These are phyloP conservation scores for Salix exigua DNA, from an alignment of 345 rosid genomes.

Conservation along the genomic window DNA sequence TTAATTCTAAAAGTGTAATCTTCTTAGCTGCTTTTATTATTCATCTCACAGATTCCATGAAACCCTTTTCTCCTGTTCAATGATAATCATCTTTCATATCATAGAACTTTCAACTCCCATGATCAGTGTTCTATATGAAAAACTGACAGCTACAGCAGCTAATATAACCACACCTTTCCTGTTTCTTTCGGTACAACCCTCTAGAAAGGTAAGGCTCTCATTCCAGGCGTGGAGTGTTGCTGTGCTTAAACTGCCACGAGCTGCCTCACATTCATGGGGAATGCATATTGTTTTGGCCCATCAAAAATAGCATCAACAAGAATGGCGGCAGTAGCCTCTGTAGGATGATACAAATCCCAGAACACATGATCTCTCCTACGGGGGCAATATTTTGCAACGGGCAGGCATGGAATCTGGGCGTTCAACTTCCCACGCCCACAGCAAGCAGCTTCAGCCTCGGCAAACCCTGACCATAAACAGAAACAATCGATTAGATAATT, in stretches of 20 bases:
- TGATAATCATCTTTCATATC: too few relatives aligned
- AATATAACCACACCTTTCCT: too few relatives aligned
- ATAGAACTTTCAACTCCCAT: too few relatives aligned
- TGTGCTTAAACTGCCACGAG: constrained; percentile 4
- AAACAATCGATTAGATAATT: constrained; percentile 31
- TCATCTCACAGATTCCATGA: too few relatives aligned
- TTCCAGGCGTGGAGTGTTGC: not conserved
- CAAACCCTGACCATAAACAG: constrained; percentile 32
- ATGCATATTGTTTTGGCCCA: not conserved
- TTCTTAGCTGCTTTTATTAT: too few relatives aligned
- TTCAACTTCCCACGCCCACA: constrained; percentile 24
- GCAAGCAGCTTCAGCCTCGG: constrained; percentile 22
- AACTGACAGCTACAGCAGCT: too few relatives aligned
- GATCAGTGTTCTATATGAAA: too few relatives aligned
- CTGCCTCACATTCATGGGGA: constrained; percentile 24
- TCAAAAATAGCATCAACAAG: constrained; percentile 10
- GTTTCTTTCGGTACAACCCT: too few relatives aligned
- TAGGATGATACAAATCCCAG: constrained; percentile 25
- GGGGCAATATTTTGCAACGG: constrained; percentile 18
- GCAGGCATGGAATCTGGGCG: constrained; percentile 18
- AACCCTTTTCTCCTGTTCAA: too few relatives aligned
- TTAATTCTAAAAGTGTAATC: too few relatives aligned
- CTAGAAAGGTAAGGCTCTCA: too few relatives aligned
- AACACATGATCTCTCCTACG: constrained; percentile 21
- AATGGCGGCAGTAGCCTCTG: constrained; percentile 14